Conservation (phyloP, 2,329 filamentous ascomycete genomes). For the Parascedosporium putredinis region DNA sequence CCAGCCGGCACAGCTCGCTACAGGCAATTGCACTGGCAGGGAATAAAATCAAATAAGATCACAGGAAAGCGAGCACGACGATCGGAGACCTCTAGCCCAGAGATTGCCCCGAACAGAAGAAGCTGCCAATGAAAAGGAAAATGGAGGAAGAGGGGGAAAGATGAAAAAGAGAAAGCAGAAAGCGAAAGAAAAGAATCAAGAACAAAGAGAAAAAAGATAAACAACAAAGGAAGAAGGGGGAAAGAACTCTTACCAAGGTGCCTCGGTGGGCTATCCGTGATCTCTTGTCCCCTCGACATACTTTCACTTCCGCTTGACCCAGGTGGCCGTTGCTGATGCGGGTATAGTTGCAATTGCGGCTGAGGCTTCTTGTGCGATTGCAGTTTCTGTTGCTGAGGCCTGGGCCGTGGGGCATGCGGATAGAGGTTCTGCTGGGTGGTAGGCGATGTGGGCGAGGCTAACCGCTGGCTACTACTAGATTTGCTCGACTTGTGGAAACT, state of each 20-base stretch:
- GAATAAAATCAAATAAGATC: no score
- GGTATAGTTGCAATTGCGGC: no score
- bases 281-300: slow-evolving; percentile 26
- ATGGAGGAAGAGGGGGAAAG: background rate
- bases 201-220: background rate
- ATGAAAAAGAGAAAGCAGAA: background rate
- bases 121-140: background rate
- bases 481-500: slow-evolving; percentile 5
- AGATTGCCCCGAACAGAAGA: background rate
- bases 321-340: background rate
- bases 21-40: no score
- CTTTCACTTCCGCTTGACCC: slow-evolving; percentile 21
- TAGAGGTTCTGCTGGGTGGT: slow-evolving; percentile 10
- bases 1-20: no score
- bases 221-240: background rate
- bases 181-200: background rate
- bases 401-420: slow-evolving; percentile 7
- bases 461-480: background rate
- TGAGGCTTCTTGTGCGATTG: no score
- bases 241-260: slow-evolving; percentile 13
- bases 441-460: background rate
- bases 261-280: slow-evolving; percentile 11
- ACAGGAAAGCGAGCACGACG: no score
- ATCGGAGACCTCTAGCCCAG: no score
- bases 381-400: slow-evolving; percentile 20